Percentiles rank a stretch among this genome's conserved stretches.
These are phyloP conservation scores for Polytrichum commune DNA, from an alignment of 225 moss, liverwort and hornwort genomes.

Conservation along the genomic window DNA sequence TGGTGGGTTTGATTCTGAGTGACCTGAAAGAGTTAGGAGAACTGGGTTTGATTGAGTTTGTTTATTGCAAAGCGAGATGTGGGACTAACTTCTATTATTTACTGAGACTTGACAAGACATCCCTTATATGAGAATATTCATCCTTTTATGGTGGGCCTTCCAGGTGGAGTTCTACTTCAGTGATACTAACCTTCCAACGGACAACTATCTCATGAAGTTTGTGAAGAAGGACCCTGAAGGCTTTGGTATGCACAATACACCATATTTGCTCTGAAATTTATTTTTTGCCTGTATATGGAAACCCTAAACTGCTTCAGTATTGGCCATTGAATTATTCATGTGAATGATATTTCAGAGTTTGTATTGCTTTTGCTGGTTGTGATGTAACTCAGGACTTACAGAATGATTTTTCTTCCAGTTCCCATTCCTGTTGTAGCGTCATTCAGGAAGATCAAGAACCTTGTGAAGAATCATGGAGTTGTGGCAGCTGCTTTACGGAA, in stretches of 20 bases:
- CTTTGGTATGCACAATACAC: constrained; percentile 55
- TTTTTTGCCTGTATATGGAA: not conserved
- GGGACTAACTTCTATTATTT: too few species aligned
- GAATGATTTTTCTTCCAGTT: constrained; percentile 48
- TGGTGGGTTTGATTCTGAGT: too few species aligned
- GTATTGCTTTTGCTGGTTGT: not conserved
- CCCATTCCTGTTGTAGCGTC: constrained; percentile 91
- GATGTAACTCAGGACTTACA: not conserved
- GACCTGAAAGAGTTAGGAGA: too few species aligned
- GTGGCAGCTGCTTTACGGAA: constrained; percentile 87
- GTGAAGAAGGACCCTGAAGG: constrained; percentile 99
- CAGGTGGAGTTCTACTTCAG: constrained; percentile 99
- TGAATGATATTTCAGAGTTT: too few species aligned
- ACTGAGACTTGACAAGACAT: too few species aligned
- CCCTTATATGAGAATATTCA: not conserved
- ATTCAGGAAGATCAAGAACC: constrained; percentile 94
- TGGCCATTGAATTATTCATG: too few species aligned
- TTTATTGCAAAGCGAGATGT: too few species aligned
- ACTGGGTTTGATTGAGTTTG: too few species aligned
- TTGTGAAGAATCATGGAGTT: constrained; percentile 84
- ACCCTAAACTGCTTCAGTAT: too few species aligned
- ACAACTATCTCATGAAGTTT: constrained; percentile 96
- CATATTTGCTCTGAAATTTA: not conserved
- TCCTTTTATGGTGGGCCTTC: not conserved
- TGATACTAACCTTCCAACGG: constrained; percentile 90